Conservation (phyloP, 306 rosid species). For the Medicago lupulina region DNA sequence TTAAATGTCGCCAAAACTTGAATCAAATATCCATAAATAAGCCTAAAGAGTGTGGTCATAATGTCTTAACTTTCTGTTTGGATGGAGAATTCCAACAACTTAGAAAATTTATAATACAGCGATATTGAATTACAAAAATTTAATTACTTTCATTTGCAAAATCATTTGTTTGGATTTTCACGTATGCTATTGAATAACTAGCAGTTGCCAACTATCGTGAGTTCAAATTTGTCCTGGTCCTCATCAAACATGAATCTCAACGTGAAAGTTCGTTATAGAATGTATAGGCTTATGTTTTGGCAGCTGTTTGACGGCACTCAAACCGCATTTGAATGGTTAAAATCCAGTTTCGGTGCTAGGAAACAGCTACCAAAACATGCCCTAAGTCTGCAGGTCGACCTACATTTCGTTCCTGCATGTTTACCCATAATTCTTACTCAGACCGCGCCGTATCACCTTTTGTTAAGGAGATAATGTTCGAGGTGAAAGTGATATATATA, state of each 20-base stretch:
- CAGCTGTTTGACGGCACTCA: background rate
- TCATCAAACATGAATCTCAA: background rate
- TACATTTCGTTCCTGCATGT: background rate
- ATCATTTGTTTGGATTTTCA: conserved; percentile 1
- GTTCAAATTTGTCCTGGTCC: background rate
- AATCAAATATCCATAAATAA: conserved; percentile 5
- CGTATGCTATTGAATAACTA: background rate
- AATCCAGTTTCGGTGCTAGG: background rate
- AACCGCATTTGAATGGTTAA: background rate
- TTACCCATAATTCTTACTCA: background rate
- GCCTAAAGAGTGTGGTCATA: background rate
- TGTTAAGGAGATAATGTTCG: too few species aligned
- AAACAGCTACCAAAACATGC: background rate
- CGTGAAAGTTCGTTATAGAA: background rate
- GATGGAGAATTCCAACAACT: background rate
- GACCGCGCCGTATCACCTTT: too few species aligned
- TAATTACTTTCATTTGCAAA: background rate
- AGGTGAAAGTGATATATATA: too few species aligned
- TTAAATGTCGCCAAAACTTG: background rate
- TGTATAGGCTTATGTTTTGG: background rate
- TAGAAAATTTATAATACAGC: background rate
- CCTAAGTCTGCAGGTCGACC: background rate
- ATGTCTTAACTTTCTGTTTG: background rate
- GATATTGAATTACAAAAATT: background rate
- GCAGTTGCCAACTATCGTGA: background rate